Percentiles rank a stretch among this genome's conserved stretches.
These are phyloP conservation scores for Tylopilus plumbeoviolaceoides DNA, from an alignment of 768 basidiomycete species.

Conservation along the genomic window DNA sequence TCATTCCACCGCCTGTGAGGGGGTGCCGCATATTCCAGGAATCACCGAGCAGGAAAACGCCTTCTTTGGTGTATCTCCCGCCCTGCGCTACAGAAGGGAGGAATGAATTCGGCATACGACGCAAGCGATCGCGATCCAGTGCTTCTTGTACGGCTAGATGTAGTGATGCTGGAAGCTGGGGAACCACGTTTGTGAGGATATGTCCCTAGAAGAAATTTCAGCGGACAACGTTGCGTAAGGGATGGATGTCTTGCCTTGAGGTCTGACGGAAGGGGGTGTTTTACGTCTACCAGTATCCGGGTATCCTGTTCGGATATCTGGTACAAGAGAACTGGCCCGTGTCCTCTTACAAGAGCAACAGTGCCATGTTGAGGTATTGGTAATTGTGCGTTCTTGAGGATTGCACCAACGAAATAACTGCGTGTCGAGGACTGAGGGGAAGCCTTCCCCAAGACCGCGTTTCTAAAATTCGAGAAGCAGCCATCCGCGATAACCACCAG, in stretches of 20 bases:
- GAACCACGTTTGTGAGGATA: constrained; percentile 69
- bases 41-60: constrained; percentile 85
- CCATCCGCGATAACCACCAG: constrained; percentile 91
- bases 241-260: constrained; percentile 51
- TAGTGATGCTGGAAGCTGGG: constrained; percentile 73
- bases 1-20: constrained; percentile 97
- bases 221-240: background rate
- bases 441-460: constrained; percentile 52
- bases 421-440: constrained; percentile 50
- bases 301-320: constrained; percentile 89
- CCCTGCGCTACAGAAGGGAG: constrained; percentile 76
- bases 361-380: constrained; percentile 81
- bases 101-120: constrained; percentile 95
- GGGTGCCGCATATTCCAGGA: constrained; percentile 99
- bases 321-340: constrained; percentile 89
- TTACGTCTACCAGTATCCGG: constrained; percentile 90
- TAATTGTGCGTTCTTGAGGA: constrained; percentile 71
- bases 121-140: constrained; percentile 73
- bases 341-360: constrained; percentile 73
- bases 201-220: constrained; percentile 42
- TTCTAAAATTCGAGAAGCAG: constrained; percentile 91
- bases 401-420: constrained; percentile 80
- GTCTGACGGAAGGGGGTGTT: constrained; percentile 75
- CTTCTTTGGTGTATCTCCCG: constrained; percentile 47
- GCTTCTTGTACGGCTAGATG: constrained; percentile 63